Evolutionary conservation across 768 basidiomycete genomes (phyloP).

Genomic region (Xerocomellus intermedius): DNA sequence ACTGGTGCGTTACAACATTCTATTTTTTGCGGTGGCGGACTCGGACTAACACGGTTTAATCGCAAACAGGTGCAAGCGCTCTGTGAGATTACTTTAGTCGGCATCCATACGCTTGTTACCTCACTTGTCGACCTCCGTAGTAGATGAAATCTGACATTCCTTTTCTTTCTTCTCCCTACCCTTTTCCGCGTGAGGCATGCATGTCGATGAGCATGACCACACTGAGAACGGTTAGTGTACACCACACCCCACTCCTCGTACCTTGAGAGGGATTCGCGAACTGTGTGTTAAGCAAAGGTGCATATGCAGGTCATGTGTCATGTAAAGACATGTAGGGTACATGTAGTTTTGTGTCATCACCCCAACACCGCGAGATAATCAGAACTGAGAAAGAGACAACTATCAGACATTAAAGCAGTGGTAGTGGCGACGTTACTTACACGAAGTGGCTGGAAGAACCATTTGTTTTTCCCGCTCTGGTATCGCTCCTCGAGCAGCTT

Average conservation of each 20-base stretch:
- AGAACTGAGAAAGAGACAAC: conserved; percentile 31
- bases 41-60: not conserved
- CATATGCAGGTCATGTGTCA: conserved; percentile 26
- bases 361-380: conserved; percentile 21
- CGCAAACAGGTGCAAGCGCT: conserved; percentile 46
- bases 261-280: not conserved
- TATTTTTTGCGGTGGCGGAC: not conserved
- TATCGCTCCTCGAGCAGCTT: conserved; percentile 96
- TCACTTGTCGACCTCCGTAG: conserved; percentile 7
- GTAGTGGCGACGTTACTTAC: conserved; percentile 41
- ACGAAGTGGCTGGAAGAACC: conserved; percentile 90
- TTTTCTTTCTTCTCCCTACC: conserved; percentile 5
- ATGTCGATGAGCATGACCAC: not conserved
- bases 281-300: conserved; percentile 2
- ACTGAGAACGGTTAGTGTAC: not conserved
- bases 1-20: conserved; percentile 55
- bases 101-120: conserved; percentile 14
- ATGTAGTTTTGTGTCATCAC: conserved; percentile 36
- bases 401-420: conserved; percentile 3
- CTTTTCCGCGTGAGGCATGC: not conserved
- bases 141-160: conserved; percentile 26
- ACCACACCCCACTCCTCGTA: not conserved
- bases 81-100: conserved; percentile 33
- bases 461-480: conserved; percentile 91
- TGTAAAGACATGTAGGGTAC: conserved; percentile 36